Evolutionary conservation across 2,329 filamentous ascomycete genomes (phyloP).

Genomic region (Juglanconis juglandina): DNA sequence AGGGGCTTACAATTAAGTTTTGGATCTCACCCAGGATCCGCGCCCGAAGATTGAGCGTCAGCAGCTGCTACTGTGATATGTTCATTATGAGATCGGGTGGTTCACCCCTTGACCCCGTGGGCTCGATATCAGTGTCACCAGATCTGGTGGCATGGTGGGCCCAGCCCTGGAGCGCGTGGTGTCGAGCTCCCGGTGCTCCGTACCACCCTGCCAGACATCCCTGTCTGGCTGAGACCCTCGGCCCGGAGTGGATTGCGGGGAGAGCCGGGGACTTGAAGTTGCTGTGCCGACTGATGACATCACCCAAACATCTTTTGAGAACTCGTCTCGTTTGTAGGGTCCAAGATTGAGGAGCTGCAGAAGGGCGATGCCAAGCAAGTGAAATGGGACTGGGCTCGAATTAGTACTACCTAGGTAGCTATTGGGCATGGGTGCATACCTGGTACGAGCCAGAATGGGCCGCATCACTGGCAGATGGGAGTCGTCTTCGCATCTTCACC

Average conservation of each 20-base stretch:
- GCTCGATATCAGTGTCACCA: background rate
- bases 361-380: no score
- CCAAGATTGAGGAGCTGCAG: no score
- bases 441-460: no score
- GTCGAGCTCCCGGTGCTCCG: background rate
- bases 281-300: constrained; percentile 10
- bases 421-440: background rate
- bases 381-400: background rate
- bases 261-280: background rate
- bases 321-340: background rate
- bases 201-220: background rate
- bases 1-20: background rate
- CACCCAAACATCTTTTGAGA: background rate
- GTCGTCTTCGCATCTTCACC: background rate
- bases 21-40: background rate
- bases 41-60: background rate
- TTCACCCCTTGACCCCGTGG: background rate
- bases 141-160: background rate
- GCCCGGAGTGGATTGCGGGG: background rate
- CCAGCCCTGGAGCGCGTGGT: background rate
- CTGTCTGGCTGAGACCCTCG: background rate
- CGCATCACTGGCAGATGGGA: no score
- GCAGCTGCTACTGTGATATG: background rate
- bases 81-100: background rate
- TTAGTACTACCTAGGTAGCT: background rate